Conservation (phyloP, 768 basidiomycete genomes). For the Podaxis sp. region DNA sequence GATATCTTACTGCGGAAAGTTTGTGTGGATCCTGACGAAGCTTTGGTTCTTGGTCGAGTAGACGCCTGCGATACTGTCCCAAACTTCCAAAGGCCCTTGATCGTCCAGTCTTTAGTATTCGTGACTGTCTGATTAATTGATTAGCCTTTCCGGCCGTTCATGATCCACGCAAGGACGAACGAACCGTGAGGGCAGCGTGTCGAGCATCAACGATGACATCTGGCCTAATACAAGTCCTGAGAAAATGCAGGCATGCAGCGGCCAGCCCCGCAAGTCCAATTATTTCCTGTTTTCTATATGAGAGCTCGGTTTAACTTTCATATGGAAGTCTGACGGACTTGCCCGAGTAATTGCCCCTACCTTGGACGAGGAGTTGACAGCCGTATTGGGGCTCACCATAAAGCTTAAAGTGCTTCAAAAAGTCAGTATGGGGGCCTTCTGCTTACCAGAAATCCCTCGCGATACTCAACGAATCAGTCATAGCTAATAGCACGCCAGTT, state of each 20-base stretch:
- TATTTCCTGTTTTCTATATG: conserved; percentile 34
- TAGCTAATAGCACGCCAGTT: not conserved
- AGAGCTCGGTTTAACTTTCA: not conserved
- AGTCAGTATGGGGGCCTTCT: conserved; percentile 36
- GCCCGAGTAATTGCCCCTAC: conserved; percentile 57
- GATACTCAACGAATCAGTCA: conserved; percentile 15
- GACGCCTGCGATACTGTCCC: conserved; percentile 52
- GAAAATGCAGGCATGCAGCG: conserved; percentile 47
- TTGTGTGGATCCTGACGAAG: conserved; percentile 59
- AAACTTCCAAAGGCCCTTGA: conserved; percentile 31
- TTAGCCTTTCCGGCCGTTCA: not conserved
- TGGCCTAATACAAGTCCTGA: conserved; percentile 46
- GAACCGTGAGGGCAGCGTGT: conserved; percentile 56
- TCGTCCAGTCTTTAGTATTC: conserved; percentile 48
- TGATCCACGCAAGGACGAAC: conserved; percentile 29
- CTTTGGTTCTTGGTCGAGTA: conserved; percentile 51
- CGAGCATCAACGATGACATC: conserved; percentile 52
- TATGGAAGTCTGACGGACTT: conserved; percentile 12
- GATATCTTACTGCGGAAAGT: conserved; percentile 58
- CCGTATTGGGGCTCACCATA: conserved; percentile 38
- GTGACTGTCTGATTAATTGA: conserved; percentile 42
- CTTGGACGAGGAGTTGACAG: conserved; percentile 54
- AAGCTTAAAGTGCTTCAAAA: conserved; percentile 37
- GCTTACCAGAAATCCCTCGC: conserved; percentile 38
- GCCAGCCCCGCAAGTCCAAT: conserved; percentile 54